Percentiles rank a stretch among this genome's conserved stretches.
Conservation (phyloP, 345 rosid genomes). For the Triadica sebifera region DNA sequence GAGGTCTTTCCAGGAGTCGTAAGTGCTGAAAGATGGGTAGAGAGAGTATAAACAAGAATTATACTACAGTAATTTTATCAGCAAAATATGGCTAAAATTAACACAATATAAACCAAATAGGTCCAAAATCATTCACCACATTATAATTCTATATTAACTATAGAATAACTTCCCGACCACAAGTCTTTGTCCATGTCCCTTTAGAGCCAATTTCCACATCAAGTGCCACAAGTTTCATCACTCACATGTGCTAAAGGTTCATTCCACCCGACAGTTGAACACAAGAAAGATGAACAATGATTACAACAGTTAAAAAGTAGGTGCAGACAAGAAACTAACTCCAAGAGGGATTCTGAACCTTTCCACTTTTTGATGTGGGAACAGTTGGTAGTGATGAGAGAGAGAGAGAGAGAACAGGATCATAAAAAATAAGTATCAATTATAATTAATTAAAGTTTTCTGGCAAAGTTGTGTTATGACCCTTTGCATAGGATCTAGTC, state of each 20-base stretch:
- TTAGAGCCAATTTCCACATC: no score
- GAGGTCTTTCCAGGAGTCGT: slow-evolving; percentile 78
- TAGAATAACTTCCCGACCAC: neutral
- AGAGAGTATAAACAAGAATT: slow-evolving; percentile 16
- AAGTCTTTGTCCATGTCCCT: neutral
- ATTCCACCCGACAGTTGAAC: neutral
- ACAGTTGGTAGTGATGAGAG: neutral
- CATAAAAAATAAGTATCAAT: neutral
- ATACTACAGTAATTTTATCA: neutral
- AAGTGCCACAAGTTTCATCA: no score
- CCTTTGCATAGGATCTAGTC: no score
- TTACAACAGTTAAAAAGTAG: neutral
- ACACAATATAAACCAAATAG: neutral
- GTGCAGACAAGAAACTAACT: neutral
- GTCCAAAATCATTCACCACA: neutral
- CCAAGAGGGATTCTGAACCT: neutral
- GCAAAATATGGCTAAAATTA: neutral
- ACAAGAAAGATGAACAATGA: neutral
- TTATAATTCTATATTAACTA: no score
- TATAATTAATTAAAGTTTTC: no score
- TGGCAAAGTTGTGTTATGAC: no score
- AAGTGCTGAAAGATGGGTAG: slow-evolving; percentile 60
- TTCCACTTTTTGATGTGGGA: no score
- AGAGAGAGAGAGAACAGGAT: neutral
- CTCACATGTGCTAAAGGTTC: neutral